phyloP scores from a whole-genome alignment of 495 filamentous ascomycete species.

The Penicillium waksmanii region DNA sequence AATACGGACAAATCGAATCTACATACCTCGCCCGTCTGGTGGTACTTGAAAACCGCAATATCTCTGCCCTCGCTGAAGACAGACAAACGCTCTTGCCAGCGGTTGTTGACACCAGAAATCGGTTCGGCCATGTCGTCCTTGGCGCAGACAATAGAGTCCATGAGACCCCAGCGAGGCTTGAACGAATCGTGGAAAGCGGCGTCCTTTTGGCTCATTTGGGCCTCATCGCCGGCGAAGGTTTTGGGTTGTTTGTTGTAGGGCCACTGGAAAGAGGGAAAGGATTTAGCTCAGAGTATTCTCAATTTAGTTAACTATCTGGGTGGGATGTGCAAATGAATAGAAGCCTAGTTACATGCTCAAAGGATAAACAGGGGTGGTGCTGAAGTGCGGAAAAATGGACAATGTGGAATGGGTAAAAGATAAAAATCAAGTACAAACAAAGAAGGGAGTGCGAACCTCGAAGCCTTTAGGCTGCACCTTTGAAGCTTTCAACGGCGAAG shows the following conservation, averaged over 20 bases:
- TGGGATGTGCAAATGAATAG: slow-evolving; percentile 6
- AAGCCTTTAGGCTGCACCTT: slow-evolving; percentile 61
- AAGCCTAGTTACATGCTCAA: slow-evolving; percentile 29
- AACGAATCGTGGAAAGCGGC: slow-evolving; percentile 63
- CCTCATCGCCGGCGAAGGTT: slow-evolving; percentile 58
- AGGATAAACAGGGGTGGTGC: slow-evolving; percentile 14
- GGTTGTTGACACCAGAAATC: slow-evolving; percentile 25
- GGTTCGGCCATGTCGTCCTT: slow-evolving; percentile 32
- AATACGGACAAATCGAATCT: background rate
- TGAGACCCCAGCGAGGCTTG: slow-evolving; percentile 79
- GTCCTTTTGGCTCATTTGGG: slow-evolving; percentile 60
- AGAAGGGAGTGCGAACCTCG: slow-evolving; percentile 69
- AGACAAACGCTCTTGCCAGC: slow-evolving; percentile 41
- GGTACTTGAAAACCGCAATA: slow-evolving; percentile 35
- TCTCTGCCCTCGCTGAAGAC: slow-evolving; percentile 46
- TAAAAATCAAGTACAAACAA: slow-evolving; percentile 31
- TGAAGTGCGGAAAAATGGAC: background rate
- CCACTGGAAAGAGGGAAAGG: slow-evolving; percentile 66
- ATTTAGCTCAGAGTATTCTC: slow-evolving; percentile 38
- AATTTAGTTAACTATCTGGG: slow-evolving; percentile 36
- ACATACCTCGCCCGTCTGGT: slow-evolving; percentile 32
- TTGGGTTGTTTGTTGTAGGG: slow-evolving; percentile 81
- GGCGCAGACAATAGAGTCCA: slow-evolving; percentile 71
- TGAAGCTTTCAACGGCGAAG: slow-evolving; percentile 45
- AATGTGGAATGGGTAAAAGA: slow-evolving; percentile 1